Conservation (phyloP, 2,329 filamentous ascomycete species). For the Fusarium camptoceras region DNA sequence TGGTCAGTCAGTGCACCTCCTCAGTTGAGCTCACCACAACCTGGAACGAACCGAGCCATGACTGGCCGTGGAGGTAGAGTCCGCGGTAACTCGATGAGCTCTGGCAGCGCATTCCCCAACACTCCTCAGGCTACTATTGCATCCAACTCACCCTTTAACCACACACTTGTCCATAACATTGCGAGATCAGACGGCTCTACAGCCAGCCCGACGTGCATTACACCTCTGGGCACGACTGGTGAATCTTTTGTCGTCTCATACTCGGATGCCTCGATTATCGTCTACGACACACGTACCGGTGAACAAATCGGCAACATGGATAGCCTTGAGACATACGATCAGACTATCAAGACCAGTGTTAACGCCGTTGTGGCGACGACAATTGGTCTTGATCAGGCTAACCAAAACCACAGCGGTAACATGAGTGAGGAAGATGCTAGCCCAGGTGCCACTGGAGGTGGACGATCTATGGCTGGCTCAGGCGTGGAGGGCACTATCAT, state of each 20-base stretch:
- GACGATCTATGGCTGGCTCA: conserved; percentile 72
- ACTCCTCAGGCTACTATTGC: conserved; percentile 90
- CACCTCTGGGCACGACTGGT: conserved; percentile 83
- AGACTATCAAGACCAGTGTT: conserved; percentile 80
- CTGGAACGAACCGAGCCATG: conserved; percentile 70
- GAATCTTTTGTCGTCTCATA: conserved; percentile 95
- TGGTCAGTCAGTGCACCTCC: conserved; percentile 96
- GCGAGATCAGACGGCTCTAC: conserved; percentile 72
- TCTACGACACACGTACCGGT: conserved; percentile 92
- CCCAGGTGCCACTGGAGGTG: conserved; percentile 83
- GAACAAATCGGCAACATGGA: conserved; percentile 95
- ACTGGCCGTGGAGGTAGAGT: conserved; percentile 75
- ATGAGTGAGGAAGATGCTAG: conserved; percentile 78
- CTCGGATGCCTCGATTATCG: conserved; percentile 86
- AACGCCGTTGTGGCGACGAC: conserved; percentile 93
- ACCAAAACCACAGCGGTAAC: conserved; percentile 64
- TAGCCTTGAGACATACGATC: conserved; percentile 92
- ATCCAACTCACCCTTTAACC: conserved; percentile 86
- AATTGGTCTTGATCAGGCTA: conserved; percentile 78
- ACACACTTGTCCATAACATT: conserved; percentile 90
- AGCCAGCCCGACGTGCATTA: conserved; percentile 89
- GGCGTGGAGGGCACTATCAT: conserved; percentile 94
- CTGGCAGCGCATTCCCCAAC: conserved; percentile 89
- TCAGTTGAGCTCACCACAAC: conserved; percentile 83
- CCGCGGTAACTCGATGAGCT: conserved; percentile 92